These are phyloP conservation scores for Marasmius oreades DNA, from an alignment of 1,284 basidiomycete genomes.

Conservation along the genomic window DNA sequence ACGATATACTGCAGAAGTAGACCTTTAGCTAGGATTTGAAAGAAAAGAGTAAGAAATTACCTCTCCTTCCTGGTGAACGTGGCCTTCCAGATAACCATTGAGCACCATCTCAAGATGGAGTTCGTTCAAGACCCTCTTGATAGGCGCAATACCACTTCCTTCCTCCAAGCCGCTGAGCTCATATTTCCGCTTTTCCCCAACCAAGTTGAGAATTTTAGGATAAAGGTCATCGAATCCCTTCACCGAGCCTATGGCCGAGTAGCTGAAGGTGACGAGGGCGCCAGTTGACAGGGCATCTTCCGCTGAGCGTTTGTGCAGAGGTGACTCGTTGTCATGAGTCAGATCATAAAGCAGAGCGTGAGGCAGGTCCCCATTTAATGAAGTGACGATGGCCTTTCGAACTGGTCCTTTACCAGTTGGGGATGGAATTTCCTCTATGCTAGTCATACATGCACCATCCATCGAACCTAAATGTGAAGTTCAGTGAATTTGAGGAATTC, in stretches of 20 bases:
- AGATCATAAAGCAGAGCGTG: conserved; percentile 93
- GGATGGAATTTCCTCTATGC: conserved; percentile 68
- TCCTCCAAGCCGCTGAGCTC: conserved; percentile 53
- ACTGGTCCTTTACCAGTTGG: conserved; percentile 77
- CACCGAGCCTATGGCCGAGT: conserved; percentile 84
- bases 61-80: conserved; percentile 93
- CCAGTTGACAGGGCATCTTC: conserved; percentile 93
- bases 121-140: conserved; percentile 83
- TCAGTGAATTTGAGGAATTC: neutral
- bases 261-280: conserved; percentile 83
- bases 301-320: conserved; percentile 82
- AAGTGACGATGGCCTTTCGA: conserved; percentile 70
- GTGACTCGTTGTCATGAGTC: conserved; percentile 95
- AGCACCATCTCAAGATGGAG: conserved; percentile 89
- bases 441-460: conserved; percentile 83
- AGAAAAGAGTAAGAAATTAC: conserved; percentile 45
- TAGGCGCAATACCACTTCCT: conserved; percentile 69
- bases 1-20: conserved; percentile 72
- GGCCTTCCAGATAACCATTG: conserved; percentile 81
- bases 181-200: conserved; percentile 79
- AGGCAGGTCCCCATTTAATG: conserved; percentile 80
- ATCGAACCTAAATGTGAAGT: conserved; percentile 71
- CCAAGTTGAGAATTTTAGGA: conserved; percentile 85
- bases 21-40: conserved; percentile 9
- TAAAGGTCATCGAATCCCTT: conserved; percentile 98